Conservation (phyloP, 192 early-diverging fungal species). For the Radiomyces spectabilis region DNA sequence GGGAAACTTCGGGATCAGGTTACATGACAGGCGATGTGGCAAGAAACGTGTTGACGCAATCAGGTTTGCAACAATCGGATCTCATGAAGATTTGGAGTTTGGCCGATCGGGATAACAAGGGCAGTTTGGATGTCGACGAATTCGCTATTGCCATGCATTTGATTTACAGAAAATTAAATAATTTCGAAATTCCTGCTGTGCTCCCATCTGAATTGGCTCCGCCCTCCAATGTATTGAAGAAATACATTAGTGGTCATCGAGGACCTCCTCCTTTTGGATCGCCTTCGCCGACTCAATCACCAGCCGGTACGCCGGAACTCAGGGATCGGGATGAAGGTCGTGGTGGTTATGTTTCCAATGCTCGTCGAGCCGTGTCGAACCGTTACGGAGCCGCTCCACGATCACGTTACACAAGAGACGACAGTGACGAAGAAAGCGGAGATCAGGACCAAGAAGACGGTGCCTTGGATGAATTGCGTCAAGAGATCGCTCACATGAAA, state of each 20-base stretch:
- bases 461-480: slow-evolving; percentile 12
- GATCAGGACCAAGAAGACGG: not conserved
- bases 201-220: slow-evolving; percentile 85
- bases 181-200: slow-evolving; percentile 67
- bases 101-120: slow-evolving; percentile 73
- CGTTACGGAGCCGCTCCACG: not conserved
- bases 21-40: slow-evolving; percentile 46
- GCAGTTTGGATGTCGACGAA: slow-evolving; percentile 89
- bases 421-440: not conserved
- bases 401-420: not conserved
- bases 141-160: slow-evolving; percentile 98
- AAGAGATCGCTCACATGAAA: slow-evolving; percentile 6
- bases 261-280: not conserved
- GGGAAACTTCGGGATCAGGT: slow-evolving; percentile 40
- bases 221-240: slow-evolving; percentile 50
- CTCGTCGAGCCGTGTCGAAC: slow-evolving; percentile 13
- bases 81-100: slow-evolving; percentile 56
- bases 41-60: slow-evolving; percentile 52
- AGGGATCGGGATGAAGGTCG: not conserved
- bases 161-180: slow-evolving; percentile 82
- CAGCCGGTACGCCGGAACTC: not conserved
- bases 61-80: slow-evolving; percentile 37
- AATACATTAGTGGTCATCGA: slow-evolving; percentile 21
- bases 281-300: not conserved
- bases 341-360: slow-evolving; percentile 24